phyloP scores from a whole-genome alignment of 2,329 filamentous ascomycete genomes.

The Fusarium verticillioides region DNA sequence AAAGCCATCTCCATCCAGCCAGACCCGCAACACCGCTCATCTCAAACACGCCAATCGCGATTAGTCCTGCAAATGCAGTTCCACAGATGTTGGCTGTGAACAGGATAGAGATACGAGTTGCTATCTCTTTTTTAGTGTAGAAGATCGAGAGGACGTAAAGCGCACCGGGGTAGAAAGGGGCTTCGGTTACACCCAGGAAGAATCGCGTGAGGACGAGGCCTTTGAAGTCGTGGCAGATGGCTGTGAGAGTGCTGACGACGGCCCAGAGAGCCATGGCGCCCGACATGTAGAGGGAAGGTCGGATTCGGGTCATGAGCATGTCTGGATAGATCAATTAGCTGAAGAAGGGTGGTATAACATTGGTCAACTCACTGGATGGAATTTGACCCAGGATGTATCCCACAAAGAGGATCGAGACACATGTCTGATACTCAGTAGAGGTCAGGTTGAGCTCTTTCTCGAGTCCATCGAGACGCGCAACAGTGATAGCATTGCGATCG shows the following conservation, averaged over 20 bases:
- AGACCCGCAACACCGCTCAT: conserved; percentile 42
- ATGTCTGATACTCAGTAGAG: conserved; percentile 49
- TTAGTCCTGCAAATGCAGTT: conserved; percentile 55
- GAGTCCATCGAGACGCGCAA: conserved; percentile 64
- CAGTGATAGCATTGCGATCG: conserved; percentile 67
- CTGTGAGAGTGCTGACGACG: conserved; percentile 54
- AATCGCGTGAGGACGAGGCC: conserved; percentile 56
- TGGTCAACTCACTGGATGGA: conserved; percentile 44
- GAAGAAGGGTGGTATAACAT: no score
- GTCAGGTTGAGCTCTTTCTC: conserved; percentile 62
- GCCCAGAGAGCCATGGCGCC: conserved; percentile 54
- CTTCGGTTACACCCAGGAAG: conserved; percentile 54
- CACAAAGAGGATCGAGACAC: conserved; percentile 50
- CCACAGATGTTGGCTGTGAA: conserved; percentile 54
- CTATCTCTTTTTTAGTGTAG: conserved; percentile 62
- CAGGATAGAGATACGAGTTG: conserved; percentile 55
- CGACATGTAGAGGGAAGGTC: conserved; percentile 57
- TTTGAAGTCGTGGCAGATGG: conserved; percentile 53
- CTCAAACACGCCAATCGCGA: conserved; percentile 54
- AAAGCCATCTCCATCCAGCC: conserved; percentile 49
- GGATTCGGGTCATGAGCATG: conserved; percentile 53
- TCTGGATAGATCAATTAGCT: conserved; percentile 51
- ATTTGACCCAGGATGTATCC: conserved; percentile 51
- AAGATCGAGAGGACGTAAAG: conserved; percentile 61
- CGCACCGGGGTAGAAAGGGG: conserved; percentile 52